Evolutionary conservation across 352 stramenopile species (phyloP), one percentile per base, ranked within the genome.

Genomic region (Pythium diclinum): DNA sequence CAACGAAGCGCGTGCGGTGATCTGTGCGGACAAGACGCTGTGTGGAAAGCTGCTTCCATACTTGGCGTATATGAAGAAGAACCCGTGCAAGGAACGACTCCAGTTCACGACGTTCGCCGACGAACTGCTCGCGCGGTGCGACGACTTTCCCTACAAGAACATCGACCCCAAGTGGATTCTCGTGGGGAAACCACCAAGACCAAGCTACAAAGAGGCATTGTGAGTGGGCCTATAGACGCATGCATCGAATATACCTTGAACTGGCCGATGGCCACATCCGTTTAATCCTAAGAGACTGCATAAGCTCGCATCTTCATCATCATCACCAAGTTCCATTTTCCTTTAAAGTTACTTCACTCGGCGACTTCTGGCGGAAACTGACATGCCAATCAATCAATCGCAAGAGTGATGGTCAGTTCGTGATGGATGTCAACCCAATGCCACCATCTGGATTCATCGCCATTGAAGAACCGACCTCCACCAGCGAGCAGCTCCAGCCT

Each of bases 151-250:
- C 21, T 62, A 55, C 54, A 46, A 47, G 6, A 36, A 16, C 9
- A 58, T 68, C 25, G 46, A 68, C 55, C 61, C 61, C 16, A 68
- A 68, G 54, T 68, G 44, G 44, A 59, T 68, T 21, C 61, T 68
- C 3, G 54, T 54, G 10, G 47, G 47, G 0, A 54, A 54, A 11
- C 47, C 47, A 33, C 47, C 19, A 1, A 30, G 21, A 33, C 21
- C 47, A 10, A 33, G 21, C 13, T 21, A 13, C 19, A 33, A 23
- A 23, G 40, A 47, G 21, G 38, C 38, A 7, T 19, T 46, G 5
- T 46, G 1, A 46, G 11, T 40, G 7, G 33, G 33, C 11, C 25
- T 28, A 28, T 28, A 28, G 25, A 28, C 2, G 2, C 2, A 1
- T 28, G 25, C 25, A 28, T 28, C 25, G 25, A 28, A 28, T 28